These are phyloP conservation scores for Xylaria sp. DNA, from an alignment of 2,329 filamentous ascomycete species.

Conservation along the genomic window DNA sequence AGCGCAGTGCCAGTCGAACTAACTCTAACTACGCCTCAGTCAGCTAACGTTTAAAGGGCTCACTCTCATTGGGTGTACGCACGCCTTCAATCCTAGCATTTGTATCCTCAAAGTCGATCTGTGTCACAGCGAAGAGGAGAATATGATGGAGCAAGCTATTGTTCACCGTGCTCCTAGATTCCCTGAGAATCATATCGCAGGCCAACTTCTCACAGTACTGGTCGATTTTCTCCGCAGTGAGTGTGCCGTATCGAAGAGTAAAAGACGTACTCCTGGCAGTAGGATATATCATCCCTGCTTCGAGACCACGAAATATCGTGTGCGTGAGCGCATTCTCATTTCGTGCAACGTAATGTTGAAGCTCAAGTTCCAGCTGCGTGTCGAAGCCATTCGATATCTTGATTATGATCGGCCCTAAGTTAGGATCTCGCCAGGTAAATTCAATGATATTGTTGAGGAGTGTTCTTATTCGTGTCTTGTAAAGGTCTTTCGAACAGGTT, in stretches of 20 bases:
- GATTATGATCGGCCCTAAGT: background rate
- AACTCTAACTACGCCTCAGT: constrained; percentile 19
- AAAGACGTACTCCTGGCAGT: constrained; percentile 27
- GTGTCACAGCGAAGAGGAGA: constrained; percentile 19
- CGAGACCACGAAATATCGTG: constrained; percentile 29
- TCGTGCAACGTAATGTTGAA: constrained; percentile 16
- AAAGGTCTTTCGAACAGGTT: constrained; percentile 16
- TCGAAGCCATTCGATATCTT: constrained; percentile 28
- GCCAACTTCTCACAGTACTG: constrained; percentile 24
- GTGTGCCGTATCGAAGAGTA: constrained; percentile 14
- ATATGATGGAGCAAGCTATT: constrained; percentile 24
- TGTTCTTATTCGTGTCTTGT: constrained; percentile 24
- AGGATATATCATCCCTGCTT: constrained; percentile 23
- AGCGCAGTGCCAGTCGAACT: constrained; percentile 22
- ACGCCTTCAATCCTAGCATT: constrained; percentile 26
- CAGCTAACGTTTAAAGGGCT: background rate
- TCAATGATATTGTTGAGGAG: constrained; percentile 16
- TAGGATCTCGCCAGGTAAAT: constrained; percentile 6
- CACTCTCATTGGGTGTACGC: background rate
- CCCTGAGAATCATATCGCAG: constrained; percentile 22
- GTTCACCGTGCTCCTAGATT: background rate
- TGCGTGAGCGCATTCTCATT: constrained; percentile 28
- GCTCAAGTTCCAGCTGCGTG: constrained; percentile 20
- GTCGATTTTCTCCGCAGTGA: constrained; percentile 28
- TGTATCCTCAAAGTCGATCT: constrained; percentile 18